A percentile compares a stretch with the other conserved stretches of the same genome.
These are phyloP conservation scores for Candida silvatica DNA, from an alignment of 805 yeast genomes.

Conservation along the genomic window DNA sequence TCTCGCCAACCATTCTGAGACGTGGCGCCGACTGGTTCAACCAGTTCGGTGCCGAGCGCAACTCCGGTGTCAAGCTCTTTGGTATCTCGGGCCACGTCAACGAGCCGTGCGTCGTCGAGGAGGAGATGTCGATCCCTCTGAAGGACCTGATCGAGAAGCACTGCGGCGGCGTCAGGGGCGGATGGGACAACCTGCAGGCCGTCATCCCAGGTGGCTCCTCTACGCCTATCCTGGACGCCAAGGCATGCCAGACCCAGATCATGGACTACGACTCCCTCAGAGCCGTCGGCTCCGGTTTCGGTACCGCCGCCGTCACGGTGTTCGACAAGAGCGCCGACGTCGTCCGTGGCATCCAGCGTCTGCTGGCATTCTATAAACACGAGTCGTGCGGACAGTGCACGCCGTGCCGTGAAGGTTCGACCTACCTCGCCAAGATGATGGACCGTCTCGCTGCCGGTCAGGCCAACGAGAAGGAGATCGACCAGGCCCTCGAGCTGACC, in stretches of 20 bases:
- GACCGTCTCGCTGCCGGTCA: slow-evolving; percentile 72
- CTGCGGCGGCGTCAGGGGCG: slow-evolving; percentile 87
- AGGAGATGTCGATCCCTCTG: slow-evolving; percentile 87
- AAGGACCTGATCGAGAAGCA: slow-evolving; percentile 77
- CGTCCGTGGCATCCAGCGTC: slow-evolving; percentile 78
- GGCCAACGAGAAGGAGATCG: slow-evolving; percentile 75
- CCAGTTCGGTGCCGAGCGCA: slow-evolving; percentile 76
- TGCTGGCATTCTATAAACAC: slow-evolving; percentile 79
- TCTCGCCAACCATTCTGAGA: slow-evolving; percentile 82
- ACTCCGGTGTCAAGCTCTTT: slow-evolving; percentile 73
- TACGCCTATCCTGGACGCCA: slow-evolving; percentile 71
- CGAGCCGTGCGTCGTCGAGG: slow-evolving; percentile 89
- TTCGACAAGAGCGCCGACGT: slow-evolving; percentile 84
- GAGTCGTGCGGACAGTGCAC: slow-evolving; percentile 95
- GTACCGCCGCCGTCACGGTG: slow-evolving; percentile 90
- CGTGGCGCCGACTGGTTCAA: slow-evolving; percentile 88
- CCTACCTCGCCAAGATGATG: slow-evolving; percentile 81
- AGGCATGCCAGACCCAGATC: slow-evolving; percentile 54
- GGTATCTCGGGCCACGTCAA: slow-evolving; percentile 89
- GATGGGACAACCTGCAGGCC: slow-evolving; percentile 86
- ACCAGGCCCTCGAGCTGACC: slow-evolving; percentile 74
- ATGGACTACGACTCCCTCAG: slow-evolving; percentile 87
- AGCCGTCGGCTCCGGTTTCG: slow-evolving; percentile 81
- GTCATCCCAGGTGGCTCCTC: slow-evolving; percentile 90
- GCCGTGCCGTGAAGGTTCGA: slow-evolving; percentile 91